Conservation (phyloP, 2,329 filamentous ascomycete species). For the Beauveria caledonica region DNA sequence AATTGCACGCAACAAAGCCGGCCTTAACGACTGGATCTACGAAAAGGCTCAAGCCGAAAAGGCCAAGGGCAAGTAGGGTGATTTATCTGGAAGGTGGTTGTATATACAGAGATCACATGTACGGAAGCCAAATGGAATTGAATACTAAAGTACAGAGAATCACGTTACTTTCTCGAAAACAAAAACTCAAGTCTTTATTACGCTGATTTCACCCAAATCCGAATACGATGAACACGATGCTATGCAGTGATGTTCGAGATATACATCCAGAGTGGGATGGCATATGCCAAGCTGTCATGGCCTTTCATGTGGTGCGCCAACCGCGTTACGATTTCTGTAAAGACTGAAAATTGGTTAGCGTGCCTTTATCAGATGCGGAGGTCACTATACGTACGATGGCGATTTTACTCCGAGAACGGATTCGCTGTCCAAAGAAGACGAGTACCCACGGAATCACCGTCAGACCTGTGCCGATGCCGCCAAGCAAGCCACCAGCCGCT, state of each 20-base stretch:
- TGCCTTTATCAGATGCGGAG: not conserved
- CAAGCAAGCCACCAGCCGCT: conserved; percentile 65
- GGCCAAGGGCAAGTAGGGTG: conserved; percentile 18
- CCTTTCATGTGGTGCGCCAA: not conserved
- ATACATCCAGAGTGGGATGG: not conserved
- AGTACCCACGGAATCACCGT: conserved; percentile 84
- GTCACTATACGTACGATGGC: conserved; percentile 44
- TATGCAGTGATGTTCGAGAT: not conserved
- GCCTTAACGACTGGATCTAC: conserved; percentile 95
- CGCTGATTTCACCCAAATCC: not conserved
- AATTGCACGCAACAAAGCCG: conserved; percentile 65
- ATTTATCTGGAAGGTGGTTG: not conserved
- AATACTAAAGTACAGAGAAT: not conserved
- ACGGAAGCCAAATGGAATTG: not conserved
- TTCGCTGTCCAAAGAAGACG: conserved; percentile 67
- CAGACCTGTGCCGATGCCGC: conserved; percentile 59
- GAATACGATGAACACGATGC: not conserved
- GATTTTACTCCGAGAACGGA: conserved; percentile 69
- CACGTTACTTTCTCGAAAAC: not conserved
- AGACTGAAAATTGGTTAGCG: not conserved
- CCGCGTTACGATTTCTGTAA: not conserved
- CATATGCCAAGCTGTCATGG: not conserved
- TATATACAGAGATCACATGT: not conserved
- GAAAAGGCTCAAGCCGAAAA: conserved; percentile 65
- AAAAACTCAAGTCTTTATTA: not conserved